phyloP scores from a whole-genome alignment of 305 asterid genomes.

The Plantago rigida region DNA sequence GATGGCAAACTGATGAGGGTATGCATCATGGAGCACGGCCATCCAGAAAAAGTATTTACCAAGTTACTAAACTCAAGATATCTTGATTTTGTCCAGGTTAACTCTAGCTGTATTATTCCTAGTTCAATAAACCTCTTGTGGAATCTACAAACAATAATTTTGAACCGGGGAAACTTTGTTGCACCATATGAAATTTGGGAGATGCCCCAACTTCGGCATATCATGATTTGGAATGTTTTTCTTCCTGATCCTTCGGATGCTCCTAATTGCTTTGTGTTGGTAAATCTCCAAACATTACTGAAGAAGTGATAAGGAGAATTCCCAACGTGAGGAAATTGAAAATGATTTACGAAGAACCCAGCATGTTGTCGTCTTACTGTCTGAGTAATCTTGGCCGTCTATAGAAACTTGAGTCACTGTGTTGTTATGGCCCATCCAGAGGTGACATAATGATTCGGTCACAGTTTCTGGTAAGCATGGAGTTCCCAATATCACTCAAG shows the following conservation, averaged over 20 bases:
- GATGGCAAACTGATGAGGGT: too few species aligned
- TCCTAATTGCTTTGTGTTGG: background rate
- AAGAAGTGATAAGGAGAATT: background rate
- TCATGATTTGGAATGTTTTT: background rate
- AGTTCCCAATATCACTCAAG: slow-evolving; percentile 3
- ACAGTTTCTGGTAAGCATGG: background rate
- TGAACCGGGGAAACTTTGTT: too few species aligned
- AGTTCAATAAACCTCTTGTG: too few species aligned
- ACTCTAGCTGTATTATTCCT: too few species aligned
- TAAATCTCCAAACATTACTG: background rate
- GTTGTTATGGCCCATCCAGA: background rate
- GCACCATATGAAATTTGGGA: background rate
- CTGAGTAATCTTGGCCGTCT: background rate
- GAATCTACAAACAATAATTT: too few species aligned
- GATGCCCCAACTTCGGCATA: background rate
- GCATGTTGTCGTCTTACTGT: background rate
- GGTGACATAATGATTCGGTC: background rate
- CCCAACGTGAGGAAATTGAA: background rate
- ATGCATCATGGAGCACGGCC: too few species aligned
- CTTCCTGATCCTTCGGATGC: background rate
- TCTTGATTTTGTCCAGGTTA: too few species aligned
- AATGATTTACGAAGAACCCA: background rate
- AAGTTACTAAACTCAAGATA: too few species aligned
- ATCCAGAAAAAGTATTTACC: background rate
- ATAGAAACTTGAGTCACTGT: background rate